Evolutionary conservation across 129 eudicot genomes (phyloP).

Genomic region (Flaveria bidentis): DNA sequence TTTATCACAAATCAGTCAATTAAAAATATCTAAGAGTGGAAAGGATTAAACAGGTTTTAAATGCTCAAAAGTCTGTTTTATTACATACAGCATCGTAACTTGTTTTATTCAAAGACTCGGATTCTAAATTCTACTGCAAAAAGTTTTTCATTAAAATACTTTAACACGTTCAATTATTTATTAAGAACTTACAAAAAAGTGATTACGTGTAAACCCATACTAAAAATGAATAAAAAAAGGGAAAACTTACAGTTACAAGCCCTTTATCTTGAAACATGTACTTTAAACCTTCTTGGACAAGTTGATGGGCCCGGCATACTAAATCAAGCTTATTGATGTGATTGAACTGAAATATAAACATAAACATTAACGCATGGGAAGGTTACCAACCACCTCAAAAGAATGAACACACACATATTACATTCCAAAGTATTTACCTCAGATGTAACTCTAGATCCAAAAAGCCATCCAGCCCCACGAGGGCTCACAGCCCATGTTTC

Average conservation of each 20-base stretch:
- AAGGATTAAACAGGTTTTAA: not conserved
- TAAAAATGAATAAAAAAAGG: conserved; percentile 2
- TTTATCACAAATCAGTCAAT: not conserved
- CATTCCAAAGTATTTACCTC: conserved; percentile 50
- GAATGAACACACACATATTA: not conserved
- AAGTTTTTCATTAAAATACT: not conserved
- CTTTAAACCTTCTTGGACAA: conserved; percentile 97
- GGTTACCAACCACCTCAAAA: conserved; percentile 12
- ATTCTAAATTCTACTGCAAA: not conserved
- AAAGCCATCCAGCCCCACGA: conserved; percentile 99
- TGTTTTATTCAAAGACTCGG: not conserved
- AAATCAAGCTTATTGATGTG: conserved; percentile 95
- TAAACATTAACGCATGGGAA: not conserved
- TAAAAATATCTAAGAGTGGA: not conserved
- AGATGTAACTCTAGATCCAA: conserved; percentile 94
- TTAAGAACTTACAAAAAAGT: not conserved
- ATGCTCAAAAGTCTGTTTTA: not conserved
- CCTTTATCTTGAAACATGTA: conserved; percentile 99
- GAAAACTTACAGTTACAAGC: conserved; percentile 84
- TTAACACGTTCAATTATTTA: not conserved
- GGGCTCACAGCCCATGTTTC: conserved; percentile 99
- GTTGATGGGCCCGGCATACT: conserved; percentile 99
- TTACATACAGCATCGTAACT: not conserved
- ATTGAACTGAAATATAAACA: conserved; percentile 63
- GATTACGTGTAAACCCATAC: not conserved